Evolutionary conservation across 108 stramenopile species (phyloP), one percentile per base, ranked within the genome.

Genomic region (Cylindrotheca closterium): DNA sequence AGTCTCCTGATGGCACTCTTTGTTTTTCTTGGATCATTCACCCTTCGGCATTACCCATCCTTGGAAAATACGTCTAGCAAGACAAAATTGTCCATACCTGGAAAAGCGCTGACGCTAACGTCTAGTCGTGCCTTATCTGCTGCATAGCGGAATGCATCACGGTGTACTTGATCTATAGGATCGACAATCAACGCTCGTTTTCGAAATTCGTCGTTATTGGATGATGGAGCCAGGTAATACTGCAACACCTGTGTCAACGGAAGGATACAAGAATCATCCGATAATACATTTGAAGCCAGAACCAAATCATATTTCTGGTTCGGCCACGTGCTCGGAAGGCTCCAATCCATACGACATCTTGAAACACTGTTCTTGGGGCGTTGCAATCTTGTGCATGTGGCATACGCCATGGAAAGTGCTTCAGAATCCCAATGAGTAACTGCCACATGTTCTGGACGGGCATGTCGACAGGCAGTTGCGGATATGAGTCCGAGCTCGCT

Each of bases 141-240:
- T 29, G 51, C 60, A 25, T 45, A 54, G 27, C 10, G 31, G 37
- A 70, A 70, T 5, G 28, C 51, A 34, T 42, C 52, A 12, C 69
- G 50, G 28, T 70, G 51, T n/a, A 45, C 34, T 50, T 60, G 60
- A 22, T 49, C 26, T 1, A 70, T 46, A n/a, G 69, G 69, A 21
- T 70, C 69, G 28, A 70, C 69, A n/a, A 70, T 54, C 0, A 70
- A 25, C 10, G 69, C 69, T 30, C 60, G 47, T 46, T 52, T 70
- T 26, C 12, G 25, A 0, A 48, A 3, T 1, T 17, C 19, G 21
- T 60, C 31, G 31, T 60, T 48, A 15, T 51, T 27, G 12, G 23
- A 26, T 27, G 47, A 26, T n/a, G n/a, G n/a, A 26, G 30, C 33
- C 1, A 70, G 60, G 28, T 70, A 70, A 33, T 60, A 55, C 42